phyloP scores from a whole-genome alignment of 2,329 filamentous ascomycete genomes.

The Chaetothyriales sp. region DNA sequence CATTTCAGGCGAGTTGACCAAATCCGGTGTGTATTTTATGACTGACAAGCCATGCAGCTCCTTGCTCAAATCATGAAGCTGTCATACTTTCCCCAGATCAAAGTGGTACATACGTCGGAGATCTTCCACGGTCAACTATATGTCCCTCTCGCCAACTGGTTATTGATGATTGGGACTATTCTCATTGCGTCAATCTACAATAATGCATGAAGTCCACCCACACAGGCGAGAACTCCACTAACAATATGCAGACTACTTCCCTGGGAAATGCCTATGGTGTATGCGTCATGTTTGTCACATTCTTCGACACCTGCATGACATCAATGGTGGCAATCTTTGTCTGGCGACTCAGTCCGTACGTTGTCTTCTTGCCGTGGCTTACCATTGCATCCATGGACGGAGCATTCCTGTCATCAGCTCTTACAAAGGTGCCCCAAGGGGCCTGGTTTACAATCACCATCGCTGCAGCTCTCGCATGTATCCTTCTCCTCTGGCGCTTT shows the following conservation, averaged over 20 bases:
- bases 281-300: conserved; percentile 68
- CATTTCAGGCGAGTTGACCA: conserved; percentile 44
- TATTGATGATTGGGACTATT: conserved; percentile 63
- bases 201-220: conserved; percentile 27
- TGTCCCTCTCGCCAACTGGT: conserved; percentile 62
- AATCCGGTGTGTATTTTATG: neutral
- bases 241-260: conserved; percentile 33
- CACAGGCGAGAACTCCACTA: neutral
- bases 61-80: conserved; percentile 60
- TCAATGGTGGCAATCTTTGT: conserved; percentile 58
- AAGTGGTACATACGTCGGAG: conserved; percentile 56
- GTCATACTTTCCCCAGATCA: conserved; percentile 63
- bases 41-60: conserved; percentile 23
- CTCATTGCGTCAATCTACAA: conserved; percentile 61
- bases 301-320: conserved; percentile 64
- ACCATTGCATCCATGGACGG: conserved; percentile 55
- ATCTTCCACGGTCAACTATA: conserved; percentile 63
- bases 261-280: conserved; percentile 65
- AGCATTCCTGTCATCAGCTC: conserved; percentile 53
- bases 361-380: conserved; percentile 51
- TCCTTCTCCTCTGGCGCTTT: conserved; percentile 65
- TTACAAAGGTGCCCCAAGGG: conserved; percentile 60
- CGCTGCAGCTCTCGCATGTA: conserved; percentile 44
- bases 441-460: conserved; percentile 66
- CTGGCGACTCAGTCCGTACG: conserved; percentile 45